Base-by-base conservation (phyloP, 768 basidiomycete species). In the Suillus ampliporus region DNA sequence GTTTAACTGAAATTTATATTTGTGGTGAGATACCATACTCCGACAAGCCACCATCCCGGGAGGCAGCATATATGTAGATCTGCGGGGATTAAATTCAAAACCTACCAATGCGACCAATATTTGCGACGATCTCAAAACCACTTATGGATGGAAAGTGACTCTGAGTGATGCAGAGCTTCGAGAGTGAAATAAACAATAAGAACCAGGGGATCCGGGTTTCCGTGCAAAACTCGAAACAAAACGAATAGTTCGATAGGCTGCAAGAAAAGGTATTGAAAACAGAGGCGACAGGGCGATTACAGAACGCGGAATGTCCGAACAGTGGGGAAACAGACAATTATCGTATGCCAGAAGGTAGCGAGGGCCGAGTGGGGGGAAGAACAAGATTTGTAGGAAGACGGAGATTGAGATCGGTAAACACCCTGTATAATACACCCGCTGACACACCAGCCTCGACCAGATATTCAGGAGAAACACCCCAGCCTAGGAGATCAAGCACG, bases 401-500 rank as follows among this genome's bases (percentile, higher is more conserved):
- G n/a, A 80, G 72, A 56, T 72, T 72, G 62, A 84, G 71, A 60
- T 83, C 81, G 34, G 75, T 78, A 64, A 83, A 83, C 9, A 82
- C 78, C 58, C 70, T 74, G 61, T 74, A 76, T 37, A 84, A 68
- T 10, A 70, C 72, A 31, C 71, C 71, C 17, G 73, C 67, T 28
- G 82, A 82, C 35, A 86, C 73, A 6, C 83, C 83, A 21, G 68
- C 76, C 17, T 79, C 76, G 51, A 84, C 68, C 8, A 84, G 76
- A 66, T 83, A 82, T 70, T 84, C 82, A 1, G 83, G 80, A 6
- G 75, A 68, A 28, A 85, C 83, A 26, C 83, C 83, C 83, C 83
- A 84, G 14, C 85, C 83, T 8, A 86, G 74, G n/a, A 86, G 75
- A 68, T 85, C 84, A 34, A 85, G 77, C n/a, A 86, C 80, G 37